Base-by-base conservation (phyloP, 1,284 basidiomycete genomes). In the Anthracocystis panici-leucophaei region DNA sequence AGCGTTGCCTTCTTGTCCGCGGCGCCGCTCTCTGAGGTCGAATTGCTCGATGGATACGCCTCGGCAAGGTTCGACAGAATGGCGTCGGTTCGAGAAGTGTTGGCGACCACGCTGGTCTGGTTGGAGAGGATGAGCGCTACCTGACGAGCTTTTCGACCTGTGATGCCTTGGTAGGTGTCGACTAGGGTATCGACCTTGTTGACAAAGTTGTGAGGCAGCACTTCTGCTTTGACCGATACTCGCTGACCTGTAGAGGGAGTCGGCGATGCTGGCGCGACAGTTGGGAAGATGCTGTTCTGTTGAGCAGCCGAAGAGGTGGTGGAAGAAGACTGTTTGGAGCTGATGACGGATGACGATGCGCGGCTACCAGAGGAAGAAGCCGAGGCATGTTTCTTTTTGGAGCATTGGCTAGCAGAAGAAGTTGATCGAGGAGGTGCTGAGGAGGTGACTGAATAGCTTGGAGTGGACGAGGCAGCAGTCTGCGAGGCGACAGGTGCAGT, bases 111-210 rank as follows among this genome's bases (percentile, higher is more conserved):
- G 9, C 29, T 52, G 0, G 66, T 65, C 57, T 69, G 72, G 41
- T 73, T 73, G 33, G 57, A 51, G 5, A 75, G 41, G 9, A 69
- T 48, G 27, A 70, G 48, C 9, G 65, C 72, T 21, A 70, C 18
- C 49, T 75, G 72, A 3, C 66, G 57, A 25, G 72, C 72, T 35
- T 69, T 65, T 7, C 72, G 25, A n/a, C 66, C 72, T 2, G 63
- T 69, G 38, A 75, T 48, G 6, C 72, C 72, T 21, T 62, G 20
- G 21, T 51, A 65, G 2, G 57, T 56, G 31, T 65, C 55, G 23
- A 75, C 62, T 33, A 65, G 25, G 9, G 27, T n/a, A 20, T 68
- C 66, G 27, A 75, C 48, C 20, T 61, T 64, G 56, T 69, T 65
- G 35, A 51, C 25, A 29, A 73, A 64, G 9, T 42, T 58, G 64